phyloP scores from a whole-genome alignment of 2,329 filamentous ascomycete genomes.

The Alternaria brassicicola region DNA sequence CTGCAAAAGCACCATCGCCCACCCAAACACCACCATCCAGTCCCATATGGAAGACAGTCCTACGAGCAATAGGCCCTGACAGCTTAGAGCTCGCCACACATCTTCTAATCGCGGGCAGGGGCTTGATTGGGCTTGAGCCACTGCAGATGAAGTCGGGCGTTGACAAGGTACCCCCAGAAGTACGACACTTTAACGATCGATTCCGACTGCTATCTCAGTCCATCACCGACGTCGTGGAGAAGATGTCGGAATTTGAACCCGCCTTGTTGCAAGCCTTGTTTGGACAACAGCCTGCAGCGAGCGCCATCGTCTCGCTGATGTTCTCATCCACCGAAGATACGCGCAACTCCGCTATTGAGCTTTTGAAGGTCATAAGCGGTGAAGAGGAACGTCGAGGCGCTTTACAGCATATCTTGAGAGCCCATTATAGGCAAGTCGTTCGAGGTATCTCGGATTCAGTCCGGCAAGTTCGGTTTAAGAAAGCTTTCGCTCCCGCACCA shows the following conservation, averaged over 20 bases:
- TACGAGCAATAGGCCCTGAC: conserved; percentile 69
- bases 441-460: conserved; percentile 63
- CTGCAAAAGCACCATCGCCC: conserved; percentile 65
- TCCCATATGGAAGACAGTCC: conserved; percentile 78
- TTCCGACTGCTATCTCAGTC: conserved; percentile 67
- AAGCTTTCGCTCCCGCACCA: conserved; percentile 64
- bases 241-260: conserved; percentile 76
- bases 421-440: conserved; percentile 63
- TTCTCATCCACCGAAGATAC: conserved; percentile 81
- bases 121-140: conserved; percentile 76
- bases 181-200: conserved; percentile 77
- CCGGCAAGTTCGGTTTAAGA: conserved; percentile 61
- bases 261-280: conserved; percentile 73
- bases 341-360: conserved; percentile 77
- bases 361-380: conserved; percentile 81
- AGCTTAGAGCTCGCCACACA: conserved; percentile 75
- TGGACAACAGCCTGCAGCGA: conserved; percentile 69
- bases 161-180: conserved; percentile 57
- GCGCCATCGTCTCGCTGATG: conserved; percentile 77
- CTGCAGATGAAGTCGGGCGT: conserved; percentile 57
- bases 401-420: conserved; percentile 64
- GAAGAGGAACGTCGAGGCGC: conserved; percentile 68
- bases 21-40: conserved; percentile 72
- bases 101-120: conserved; percentile 72
- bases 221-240: conserved; percentile 76